Conservation (phyloP, 306 rosid genomes). For the Cicer chorassanicum region DNA sequence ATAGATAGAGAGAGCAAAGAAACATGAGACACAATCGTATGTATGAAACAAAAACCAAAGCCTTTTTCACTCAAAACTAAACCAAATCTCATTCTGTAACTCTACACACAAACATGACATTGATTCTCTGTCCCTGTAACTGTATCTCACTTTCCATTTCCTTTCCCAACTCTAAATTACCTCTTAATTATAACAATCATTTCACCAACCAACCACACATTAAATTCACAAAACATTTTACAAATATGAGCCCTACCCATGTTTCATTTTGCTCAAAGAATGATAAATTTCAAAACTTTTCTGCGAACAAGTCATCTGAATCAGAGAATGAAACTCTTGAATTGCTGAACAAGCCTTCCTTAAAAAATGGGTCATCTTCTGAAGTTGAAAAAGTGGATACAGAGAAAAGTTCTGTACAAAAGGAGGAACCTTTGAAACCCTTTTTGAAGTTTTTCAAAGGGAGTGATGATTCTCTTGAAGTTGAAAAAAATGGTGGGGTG, state of each 20-base stretch:
- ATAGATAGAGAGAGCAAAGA: background rate
- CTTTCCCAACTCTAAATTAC: background rate
- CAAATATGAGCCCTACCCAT: conserved; percentile 50
- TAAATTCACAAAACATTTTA: background rate
- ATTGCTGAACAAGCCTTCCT: conserved; percentile 82
- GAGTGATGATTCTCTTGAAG: conserved; percentile 50
- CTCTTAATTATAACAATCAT: background rate
- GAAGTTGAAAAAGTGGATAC: conserved; percentile 50
- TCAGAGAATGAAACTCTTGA: conserved; percentile 67
- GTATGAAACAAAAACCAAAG: background rate
- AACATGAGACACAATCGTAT: background rate
- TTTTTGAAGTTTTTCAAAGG: conserved; percentile 86
- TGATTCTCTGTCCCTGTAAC: background rate
- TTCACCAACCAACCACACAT: conserved; percentile 22
- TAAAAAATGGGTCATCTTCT: conserved; percentile 5
- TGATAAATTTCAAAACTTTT: conserved; percentile 59
- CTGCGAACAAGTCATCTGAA: conserved; percentile 53
- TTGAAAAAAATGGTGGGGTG: conserved; percentile 26
- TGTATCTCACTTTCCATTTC: background rate
- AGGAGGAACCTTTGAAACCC: conserved; percentile 76
- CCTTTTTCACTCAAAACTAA: background rate
- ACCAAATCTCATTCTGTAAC: background rate
- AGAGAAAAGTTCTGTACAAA: conserved; percentile 36
- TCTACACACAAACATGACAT: background rate
- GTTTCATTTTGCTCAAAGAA: conserved; percentile 61